phyloP scores from a whole-genome alignment of 1,284 basidiomycete genomes.

The Marasmius oreades region DNA sequence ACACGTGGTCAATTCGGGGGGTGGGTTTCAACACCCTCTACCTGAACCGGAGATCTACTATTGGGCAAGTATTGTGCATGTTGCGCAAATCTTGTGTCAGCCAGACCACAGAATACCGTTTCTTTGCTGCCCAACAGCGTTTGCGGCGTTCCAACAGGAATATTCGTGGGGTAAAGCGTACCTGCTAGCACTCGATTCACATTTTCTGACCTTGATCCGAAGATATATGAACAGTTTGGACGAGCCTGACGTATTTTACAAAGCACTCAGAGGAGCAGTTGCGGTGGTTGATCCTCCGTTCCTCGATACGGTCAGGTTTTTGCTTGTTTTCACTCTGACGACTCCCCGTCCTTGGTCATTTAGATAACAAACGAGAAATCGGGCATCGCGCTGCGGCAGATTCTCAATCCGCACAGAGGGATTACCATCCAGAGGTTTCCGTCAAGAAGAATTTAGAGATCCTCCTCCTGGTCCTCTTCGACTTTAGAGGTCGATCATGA shows the following conservation, averaged over 20 bases:
- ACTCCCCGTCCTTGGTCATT: neutral
- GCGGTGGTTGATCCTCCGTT: constrained; percentile 40
- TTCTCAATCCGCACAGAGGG: constrained; percentile 32
- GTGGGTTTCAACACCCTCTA: no score
- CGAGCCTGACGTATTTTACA: constrained; percentile 35
- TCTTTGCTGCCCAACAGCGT: constrained; percentile 41
- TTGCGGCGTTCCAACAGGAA: constrained; percentile 39
- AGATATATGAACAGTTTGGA: constrained; percentile 37
- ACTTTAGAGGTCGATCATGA: constrained; percentile 31
- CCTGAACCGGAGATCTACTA: no score
- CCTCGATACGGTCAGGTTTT: constrained; percentile 35
- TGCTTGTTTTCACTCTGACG: neutral
- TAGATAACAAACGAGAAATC: constrained; percentile 38
- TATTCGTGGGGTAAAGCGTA: constrained; percentile 28
- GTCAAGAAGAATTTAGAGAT: no score
- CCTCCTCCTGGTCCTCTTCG: constrained; percentile 34
- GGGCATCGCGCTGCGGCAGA: constrained; percentile 30
- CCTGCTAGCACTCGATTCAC: constrained; percentile 38
- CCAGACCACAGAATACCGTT: constrained; percentile 35
- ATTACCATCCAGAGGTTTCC: no score
- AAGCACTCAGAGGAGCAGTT: constrained; percentile 26
- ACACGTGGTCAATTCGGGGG: no score
- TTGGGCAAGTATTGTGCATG: no score
- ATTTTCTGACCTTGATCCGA: constrained; percentile 36
- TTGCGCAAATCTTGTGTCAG: no score